These are phyloP conservation scores for Tetrapisispora pingtungensis DNA, from an alignment of 805 yeast species.

Conservation along the genomic window DNA sequence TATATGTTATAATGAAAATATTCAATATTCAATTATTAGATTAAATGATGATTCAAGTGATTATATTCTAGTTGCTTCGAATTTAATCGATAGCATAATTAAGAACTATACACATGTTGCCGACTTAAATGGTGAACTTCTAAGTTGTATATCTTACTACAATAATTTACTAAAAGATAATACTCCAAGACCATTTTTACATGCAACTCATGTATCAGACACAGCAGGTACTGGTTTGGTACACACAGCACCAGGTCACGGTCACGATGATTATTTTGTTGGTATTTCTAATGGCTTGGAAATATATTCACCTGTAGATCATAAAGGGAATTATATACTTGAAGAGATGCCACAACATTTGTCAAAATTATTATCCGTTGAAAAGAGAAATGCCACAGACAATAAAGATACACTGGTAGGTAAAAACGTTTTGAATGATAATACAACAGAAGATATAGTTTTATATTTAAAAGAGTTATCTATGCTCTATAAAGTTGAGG, in stretches of 20 bases:
- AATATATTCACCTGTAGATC: constrained; percentile 72
- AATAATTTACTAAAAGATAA: constrained; percentile 42
- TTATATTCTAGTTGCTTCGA: constrained; percentile 46
- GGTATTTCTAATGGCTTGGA: constrained; percentile 49
- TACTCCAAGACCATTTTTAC: constrained; percentile 43
- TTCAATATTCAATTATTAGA: constrained; percentile 46
- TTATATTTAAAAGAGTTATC: constrained; percentile 32
- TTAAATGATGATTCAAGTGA: constrained; percentile 29
- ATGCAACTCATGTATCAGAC: constrained; percentile 73
- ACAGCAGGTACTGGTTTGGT: constrained; percentile 90
- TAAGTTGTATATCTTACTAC: constrained; percentile 37
- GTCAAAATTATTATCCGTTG: constrained; percentile 4
- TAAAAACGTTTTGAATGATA: constrained; percentile 44
- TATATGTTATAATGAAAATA: constrained; percentile 52
- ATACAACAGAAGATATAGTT: constrained; percentile 43
- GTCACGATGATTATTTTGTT: constrained; percentile 78
- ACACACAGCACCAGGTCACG: constrained; percentile 97
- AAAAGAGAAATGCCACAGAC: constrained; percentile 1
- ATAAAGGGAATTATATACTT: constrained; percentile 52
- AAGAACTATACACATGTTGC: not conserved
- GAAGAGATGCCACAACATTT: constrained; percentile 32
- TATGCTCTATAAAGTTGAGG: constrained; percentile 40
- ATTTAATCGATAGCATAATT: constrained; percentile 32
- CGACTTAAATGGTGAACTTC: constrained; percentile 33
- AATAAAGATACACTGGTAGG: constrained; percentile 4